A percentile compares a stretch with the other conserved stretches of the same genome.
These are phyloP conservation scores for Phylloboletellus chloephorus DNA, from an alignment of 1,284 basidiomycete species.

Conservation along the genomic window DNA sequence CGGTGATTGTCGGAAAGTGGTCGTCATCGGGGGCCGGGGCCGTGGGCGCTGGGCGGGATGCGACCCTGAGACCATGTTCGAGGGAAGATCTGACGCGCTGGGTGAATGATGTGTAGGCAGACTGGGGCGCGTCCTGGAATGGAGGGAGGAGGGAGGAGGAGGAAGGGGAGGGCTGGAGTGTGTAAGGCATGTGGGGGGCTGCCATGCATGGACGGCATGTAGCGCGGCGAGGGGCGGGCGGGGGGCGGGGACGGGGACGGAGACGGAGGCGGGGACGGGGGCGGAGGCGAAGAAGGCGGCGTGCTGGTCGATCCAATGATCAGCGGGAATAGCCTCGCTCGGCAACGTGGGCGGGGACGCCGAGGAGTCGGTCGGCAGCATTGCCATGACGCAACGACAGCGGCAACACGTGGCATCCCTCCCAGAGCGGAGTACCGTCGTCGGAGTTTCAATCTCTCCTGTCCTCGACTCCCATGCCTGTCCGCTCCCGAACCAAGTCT, in stretches of 20 bases:
- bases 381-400: too few species aligned
- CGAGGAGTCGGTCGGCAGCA: too few species aligned
- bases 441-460: constrained; percentile 32
- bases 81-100: constrained; percentile 58
- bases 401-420: constrained; percentile 2
- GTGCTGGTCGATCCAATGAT: too few species aligned
- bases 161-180: too few species aligned
- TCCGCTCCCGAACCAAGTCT: constrained; percentile 39
- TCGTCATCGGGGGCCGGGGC: constrained; percentile 32
- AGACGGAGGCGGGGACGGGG: too few species aligned
- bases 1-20: constrained; percentile 39
- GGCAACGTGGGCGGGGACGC: too few species aligned
- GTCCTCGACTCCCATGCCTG: constrained; percentile 39
- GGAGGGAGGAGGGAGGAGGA: constrained; percentile 25
- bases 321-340: too few species aligned
- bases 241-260: constrained; percentile 7
- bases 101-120: constrained; percentile 49
- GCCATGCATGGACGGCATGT: constrained; percentile 42
- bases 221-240: constrained; percentile 17
- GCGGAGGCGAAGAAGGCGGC: too few species aligned
- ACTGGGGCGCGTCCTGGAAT: constrained; percentile 31
- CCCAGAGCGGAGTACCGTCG: too few species aligned
- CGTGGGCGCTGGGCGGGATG: constrained; percentile 47
- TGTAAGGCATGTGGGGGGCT: too few species aligned
- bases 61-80: constrained; percentile 59